Percentiles rank a stretch among this genome's conserved stretches.
Conservation (phyloP, 164 flowering plant species). For the Vitis cinerea region DNA sequence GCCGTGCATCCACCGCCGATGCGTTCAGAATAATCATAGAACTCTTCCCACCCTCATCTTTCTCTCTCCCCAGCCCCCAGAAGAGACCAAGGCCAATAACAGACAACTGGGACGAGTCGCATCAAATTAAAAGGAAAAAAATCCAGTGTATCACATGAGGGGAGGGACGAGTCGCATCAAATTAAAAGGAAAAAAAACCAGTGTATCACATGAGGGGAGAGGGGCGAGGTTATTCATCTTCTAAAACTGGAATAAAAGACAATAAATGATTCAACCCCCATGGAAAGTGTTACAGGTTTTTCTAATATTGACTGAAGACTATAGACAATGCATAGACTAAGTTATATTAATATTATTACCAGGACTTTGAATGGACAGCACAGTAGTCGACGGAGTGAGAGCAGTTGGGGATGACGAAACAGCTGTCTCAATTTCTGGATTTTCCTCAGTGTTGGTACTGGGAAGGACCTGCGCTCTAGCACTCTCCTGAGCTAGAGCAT, state of each 20-base stretch:
- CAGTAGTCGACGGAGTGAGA: conserved; percentile 41
- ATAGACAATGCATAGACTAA: no score
- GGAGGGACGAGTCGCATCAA: not conserved
- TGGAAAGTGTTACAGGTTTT: not conserved
- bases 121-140: not conserved
- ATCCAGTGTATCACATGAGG: not conserved
- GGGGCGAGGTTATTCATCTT: no score
- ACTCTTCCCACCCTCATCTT: not conserved
- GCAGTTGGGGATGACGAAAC: conserved; percentile 40
- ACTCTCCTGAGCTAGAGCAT: conserved; percentile 80
- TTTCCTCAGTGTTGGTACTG: conserved; percentile 21
- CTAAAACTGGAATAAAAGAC: not conserved
- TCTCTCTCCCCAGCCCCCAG: not conserved
- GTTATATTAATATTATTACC: conserved; percentile 28
- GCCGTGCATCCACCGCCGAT: conserved; percentile 1
- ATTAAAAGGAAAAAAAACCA: not conserved
- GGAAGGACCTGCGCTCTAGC: conserved; percentile 32
- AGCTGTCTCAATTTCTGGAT: conserved; percentile 10
- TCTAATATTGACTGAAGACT: no score
- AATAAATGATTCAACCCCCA: not conserved
- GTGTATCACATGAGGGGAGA: not conserved
- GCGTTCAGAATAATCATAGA: not conserved
- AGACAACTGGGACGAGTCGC: conserved; percentile 15
- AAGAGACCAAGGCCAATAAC: conserved; percentile 13
- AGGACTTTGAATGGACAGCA: conserved; percentile 52